phyloP scores from a whole-genome alignment of 257 asterid genomes.

The Solanum clarkiae region DNA sequence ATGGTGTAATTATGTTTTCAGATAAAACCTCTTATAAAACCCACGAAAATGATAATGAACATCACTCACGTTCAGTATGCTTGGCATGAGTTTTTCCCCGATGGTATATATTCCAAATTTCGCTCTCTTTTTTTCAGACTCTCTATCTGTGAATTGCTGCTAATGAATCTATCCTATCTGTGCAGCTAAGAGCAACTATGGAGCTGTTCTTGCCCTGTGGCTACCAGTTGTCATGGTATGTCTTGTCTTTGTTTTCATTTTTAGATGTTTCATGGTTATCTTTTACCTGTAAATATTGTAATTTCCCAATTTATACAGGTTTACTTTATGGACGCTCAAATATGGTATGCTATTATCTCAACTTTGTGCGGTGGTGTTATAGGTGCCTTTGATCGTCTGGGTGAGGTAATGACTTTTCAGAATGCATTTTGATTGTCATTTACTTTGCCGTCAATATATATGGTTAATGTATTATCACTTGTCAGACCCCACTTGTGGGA shows the following conservation, averaged over 20 bases:
- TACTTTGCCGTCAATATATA: neutral
- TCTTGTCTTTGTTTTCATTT: conserved; percentile 10
- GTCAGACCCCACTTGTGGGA: too few relatives aligned
- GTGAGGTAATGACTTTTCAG: conserved; percentile 51
- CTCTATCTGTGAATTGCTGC: neutral
- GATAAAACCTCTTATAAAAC: conserved; percentile 84
- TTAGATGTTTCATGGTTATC: neutral
- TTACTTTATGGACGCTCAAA: conserved; percentile 93
- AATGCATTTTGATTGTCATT: neutral
- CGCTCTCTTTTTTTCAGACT: neutral
- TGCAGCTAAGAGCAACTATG: conserved; percentile 66
- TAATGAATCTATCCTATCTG: conserved; percentile 8
- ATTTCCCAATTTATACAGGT: conserved; percentile 34
- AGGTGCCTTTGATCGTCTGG: conserved; percentile 95
- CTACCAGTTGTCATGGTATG: conserved; percentile 74
- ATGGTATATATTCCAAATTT: conserved; percentile 32
- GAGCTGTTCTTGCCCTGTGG: conserved; percentile 76
- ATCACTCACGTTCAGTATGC: conserved; percentile 60
- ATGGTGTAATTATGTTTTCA: conserved; percentile 20
- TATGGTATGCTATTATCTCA: conserved; percentile 86
- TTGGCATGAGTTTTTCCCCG: conserved; percentile 94
- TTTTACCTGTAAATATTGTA: neutral
- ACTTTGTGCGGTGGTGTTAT: conserved; percentile 82
- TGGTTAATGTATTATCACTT: neutral
- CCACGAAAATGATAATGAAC: conserved; percentile 70